Base-by-base conservation (phyloP, 225 moss, liverwort and hornwort species). In the Sphagnum contortum region DNA sequence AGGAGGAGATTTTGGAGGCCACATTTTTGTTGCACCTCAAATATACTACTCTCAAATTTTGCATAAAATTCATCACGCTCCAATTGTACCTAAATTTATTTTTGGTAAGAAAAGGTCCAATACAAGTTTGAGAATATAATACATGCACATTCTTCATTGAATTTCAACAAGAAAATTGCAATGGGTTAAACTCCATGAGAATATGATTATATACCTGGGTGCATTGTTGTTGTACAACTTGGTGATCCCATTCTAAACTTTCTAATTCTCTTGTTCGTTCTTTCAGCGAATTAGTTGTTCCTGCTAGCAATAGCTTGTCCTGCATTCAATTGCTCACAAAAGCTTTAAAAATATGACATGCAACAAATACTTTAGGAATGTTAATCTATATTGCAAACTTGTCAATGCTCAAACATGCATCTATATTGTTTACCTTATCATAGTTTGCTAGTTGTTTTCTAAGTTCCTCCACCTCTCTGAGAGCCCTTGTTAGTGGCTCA, bases 11-110 rank as follows among this genome's bases (percentile, higher is more conserved):
- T 91, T 45, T 87, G 87, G 4, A 93, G 81, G 4, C 84, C 91
- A 69, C 87, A 89, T 29, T 93, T 98, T 79, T 98, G 98, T 74
- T 98, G 98, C 9, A 93, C 75, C 29, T 98, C 81, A 57, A 87
- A 93, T 0, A 98, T 79, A 44, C 74, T 84, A 3, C 78, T 81
- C 8, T 98, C 93, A 75, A 98, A 98, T 52, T 93, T 91, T 13
- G 83, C 82, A 10, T 88, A 85, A 11, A 98, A 72, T 2, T 88
- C 84, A 70, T 93, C 84, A 47, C 89, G 79, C 12, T 93, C 93
- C 2, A 47, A 61, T 83, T 91, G 85, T 6, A 90, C 68, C 91
- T 98, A 56, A 3, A 62, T 13, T 29, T 47, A 4, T 0, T 0
- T 29, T 29, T 29, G 29, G 29, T 29, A 29, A 29, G 29, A 29